A percentile compares a stretch with the other conserved stretches of the same genome.
Evolutionary conservation across 257 asterid species (phyloP).

Genomic region (Jacaranda mimosifolia): DNA sequence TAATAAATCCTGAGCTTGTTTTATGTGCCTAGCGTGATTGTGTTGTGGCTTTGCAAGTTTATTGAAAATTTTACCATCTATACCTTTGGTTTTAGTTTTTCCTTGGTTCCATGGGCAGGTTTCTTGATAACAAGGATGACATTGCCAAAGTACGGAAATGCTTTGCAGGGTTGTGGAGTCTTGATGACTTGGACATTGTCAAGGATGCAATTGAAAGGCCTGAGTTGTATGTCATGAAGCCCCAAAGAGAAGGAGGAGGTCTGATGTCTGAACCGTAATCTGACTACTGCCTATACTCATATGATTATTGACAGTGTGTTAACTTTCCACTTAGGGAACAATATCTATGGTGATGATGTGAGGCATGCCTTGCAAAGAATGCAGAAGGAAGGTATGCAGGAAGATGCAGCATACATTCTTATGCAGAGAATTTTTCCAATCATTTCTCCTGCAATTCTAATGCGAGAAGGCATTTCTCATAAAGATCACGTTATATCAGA

Average conservation of each 20-base stretch:
- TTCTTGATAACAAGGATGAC: slow-evolving; percentile 85
- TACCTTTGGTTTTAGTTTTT: slow-evolving; percentile 2
- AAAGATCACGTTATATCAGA: slow-evolving; percentile 83
- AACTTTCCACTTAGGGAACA: slow-evolving; percentile 66
- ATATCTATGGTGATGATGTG: slow-evolving; percentile 87
- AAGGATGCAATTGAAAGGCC: slow-evolving; percentile 88
- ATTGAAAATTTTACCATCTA: background rate
- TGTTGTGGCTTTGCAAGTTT: background rate
- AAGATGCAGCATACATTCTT: slow-evolving; percentile 89
- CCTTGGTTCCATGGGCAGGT: slow-evolving; percentile 58
- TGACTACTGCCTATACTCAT: slow-evolving; percentile 11
- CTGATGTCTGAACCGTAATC: slow-evolving; percentile 19
- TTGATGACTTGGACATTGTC: slow-evolving; percentile 67
- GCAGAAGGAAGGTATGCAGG: slow-evolving; percentile 71
- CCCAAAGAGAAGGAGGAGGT: slow-evolving; percentile 99
- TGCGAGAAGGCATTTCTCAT: slow-evolving; percentile 78
- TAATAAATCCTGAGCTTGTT: background rate
- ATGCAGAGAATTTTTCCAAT: slow-evolving; percentile 97
- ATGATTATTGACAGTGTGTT: slow-evolving; percentile 7
- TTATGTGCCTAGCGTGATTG: background rate
- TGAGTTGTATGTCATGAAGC: slow-evolving; percentile 89
- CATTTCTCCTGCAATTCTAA: slow-evolving; percentile 69
- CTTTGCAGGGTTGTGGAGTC: slow-evolving; percentile 97
- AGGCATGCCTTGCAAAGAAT: slow-evolving; percentile 67
- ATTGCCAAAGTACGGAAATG: slow-evolving; percentile 83